Evolutionary conservation across 441 rosid species (phyloP), one percentile per base, ranked within the genome.

Genomic region (Syzygium syzygioides): DNA sequence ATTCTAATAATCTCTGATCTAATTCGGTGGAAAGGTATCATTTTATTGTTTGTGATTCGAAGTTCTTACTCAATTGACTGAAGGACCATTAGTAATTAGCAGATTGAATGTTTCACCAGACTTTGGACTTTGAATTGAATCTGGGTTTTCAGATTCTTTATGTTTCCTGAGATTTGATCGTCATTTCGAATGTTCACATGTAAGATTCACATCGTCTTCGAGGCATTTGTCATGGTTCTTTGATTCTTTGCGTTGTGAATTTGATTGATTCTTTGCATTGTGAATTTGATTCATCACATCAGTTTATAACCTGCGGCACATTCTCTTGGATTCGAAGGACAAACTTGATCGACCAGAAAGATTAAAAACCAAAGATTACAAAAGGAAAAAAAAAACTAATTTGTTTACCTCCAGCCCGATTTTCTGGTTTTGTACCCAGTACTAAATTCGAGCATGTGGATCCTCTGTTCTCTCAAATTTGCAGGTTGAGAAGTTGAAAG

Each of bases 401-500:
- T 59, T 12, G 9, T 59, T 60, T 60, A 2, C 56, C 66, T 13
- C 4, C 9, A 14, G 32, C 68, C 18, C 4, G 4, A 76, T 41
- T 41, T 76, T 76, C 52, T 41, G 52, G 83, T 76, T 41, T 41
- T 41, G 41, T 76, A 41, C 10, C 52, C 53, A 6, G 18, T 41
- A 12, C 83, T 76, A 26, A 76, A 23, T 41, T 41, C 52, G 53
- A 76, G 0, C 52, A 3, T 76, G 83, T 23, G 87, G 30, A 20
- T 62, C 26, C 41, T 32, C 55, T 76, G 18, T 25, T 9, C 52
- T 37, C 19, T 89, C 79, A 53, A 59, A 87, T 87, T 88, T 94
- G 92, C 91, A 97, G 99, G 96, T 95, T 60, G 99, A 96, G 94
- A 96, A 95, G 92, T 89, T 97, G 93, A 96, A 97, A 91, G 97